Conservation (phyloP, 257 asterid genomes). For the Capsicum rhomboideum region DNA sequence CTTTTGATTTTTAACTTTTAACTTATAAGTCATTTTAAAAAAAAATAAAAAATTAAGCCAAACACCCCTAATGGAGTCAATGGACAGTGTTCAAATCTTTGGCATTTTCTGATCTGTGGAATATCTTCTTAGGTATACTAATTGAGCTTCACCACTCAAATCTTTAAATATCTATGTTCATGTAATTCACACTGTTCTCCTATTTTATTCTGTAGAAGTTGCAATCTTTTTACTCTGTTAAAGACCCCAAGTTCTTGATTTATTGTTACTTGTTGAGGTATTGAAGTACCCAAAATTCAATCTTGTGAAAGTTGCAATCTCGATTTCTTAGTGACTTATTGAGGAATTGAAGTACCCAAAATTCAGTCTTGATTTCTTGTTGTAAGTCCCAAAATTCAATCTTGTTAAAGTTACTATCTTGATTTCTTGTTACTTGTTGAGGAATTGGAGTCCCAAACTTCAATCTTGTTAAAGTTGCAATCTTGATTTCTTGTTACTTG, state of each 20-base stretch:
- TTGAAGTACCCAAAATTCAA: slow-evolving; percentile 10
- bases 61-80: background rate
- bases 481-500: background rate
- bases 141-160: background rate
- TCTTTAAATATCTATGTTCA: background rate
- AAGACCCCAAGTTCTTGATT: background rate
- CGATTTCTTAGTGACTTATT: background rate
- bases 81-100: background rate
- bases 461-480: background rate
- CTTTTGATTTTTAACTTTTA: too few species aligned
- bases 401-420: too few species aligned
- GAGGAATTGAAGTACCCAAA: slow-evolving; percentile 1
- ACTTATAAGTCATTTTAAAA: too few species aligned
- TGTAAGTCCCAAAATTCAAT: slow-evolving; percentile 20
- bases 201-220: background rate
- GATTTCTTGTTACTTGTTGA: background rate
- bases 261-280: background rate
- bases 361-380: too few species aligned
- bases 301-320: slow-evolving; percentile 2
- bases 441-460: slow-evolving; percentile 5
- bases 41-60: too few species aligned
- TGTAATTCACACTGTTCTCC: background rate
- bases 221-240: background rate
- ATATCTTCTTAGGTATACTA: background rate
- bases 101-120: background rate